Percentiles rank a stretch among this genome's conserved stretches.
Evolutionary conservation across 352 stramenopile species (phyloP).

Genomic region (Globisporangium orthogonon): DNA sequence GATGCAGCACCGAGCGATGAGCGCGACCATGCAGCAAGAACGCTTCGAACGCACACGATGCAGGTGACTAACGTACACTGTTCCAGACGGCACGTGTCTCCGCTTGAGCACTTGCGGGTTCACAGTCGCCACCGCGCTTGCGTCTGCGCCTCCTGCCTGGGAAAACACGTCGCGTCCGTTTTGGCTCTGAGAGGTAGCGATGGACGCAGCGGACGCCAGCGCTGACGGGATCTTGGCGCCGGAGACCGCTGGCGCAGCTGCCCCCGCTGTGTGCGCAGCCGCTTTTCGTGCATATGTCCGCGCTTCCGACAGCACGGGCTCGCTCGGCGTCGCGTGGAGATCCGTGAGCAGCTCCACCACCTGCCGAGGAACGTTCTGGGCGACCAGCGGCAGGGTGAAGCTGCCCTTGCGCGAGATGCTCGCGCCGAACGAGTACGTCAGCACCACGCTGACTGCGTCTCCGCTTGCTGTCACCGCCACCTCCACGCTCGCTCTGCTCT

Average conservation of each 20-base stretch:
- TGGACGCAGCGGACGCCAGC: not conserved
- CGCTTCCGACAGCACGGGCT: slow-evolving; percentile 23
- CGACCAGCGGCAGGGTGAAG: slow-evolving; percentile 36
- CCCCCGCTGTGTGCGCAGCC: not conserved
- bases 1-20: not conserved
- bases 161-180: no score
- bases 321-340: slow-evolving; percentile 27
- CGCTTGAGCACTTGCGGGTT: slow-evolving; percentile 28
- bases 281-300: slow-evolving; percentile 16
- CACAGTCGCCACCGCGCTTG: not conserved
- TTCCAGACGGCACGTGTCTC: slow-evolving; percentile 36
- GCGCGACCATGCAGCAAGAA: not conserved
- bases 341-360: slow-evolving; percentile 32
- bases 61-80: slow-evolving; percentile 25
- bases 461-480: slow-evolving; percentile 21
- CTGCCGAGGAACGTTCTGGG: slow-evolving; percentile 14
- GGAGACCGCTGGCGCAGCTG: not conserved
- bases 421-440: slow-evolving; percentile 64
- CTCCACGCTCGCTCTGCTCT: slow-evolving; percentile 27
- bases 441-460: slow-evolving; percentile 21
- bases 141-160: not conserved
- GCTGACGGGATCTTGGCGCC: not conserved
- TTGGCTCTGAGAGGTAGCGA: not conserved
- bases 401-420: slow-evolving; percentile 42
- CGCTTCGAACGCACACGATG: not conserved